Evolutionary conservation across 495 filamentous ascomycete genomes (phyloP), one percentile per base, ranked within the genome.

Genomic region (Daldinia concentrica): DNA sequence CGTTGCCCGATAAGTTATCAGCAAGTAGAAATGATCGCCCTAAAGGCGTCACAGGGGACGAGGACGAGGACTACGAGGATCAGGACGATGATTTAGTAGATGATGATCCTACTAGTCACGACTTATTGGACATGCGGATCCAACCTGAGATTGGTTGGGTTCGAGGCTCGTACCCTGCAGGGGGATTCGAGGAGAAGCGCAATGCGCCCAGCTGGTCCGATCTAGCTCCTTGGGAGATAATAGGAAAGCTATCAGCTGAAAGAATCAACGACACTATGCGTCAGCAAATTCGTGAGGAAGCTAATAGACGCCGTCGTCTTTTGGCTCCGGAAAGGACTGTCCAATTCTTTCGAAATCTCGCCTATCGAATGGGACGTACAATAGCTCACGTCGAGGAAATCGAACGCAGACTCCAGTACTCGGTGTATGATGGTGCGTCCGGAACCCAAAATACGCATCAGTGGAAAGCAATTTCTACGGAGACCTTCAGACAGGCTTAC

Each of bases 341-440:
- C 1, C 76, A 78, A 30, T 78, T 78, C 54, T 71, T 76, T 34
- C 74, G 76, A 29, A 78, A 76, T 11, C 59, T 78, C 32, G 76
- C 76, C 29, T 76, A 66, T 24, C 68, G 76, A 9, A 74, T 76
- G 74, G 76, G 76, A 11, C 66, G 69, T 34, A 78, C 76, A 9
- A 48, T 78, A 39, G 62, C 62, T 36, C 67, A 78, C 55, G 64
- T 59, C 11, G 54, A 62, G 29, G 51, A 62, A 17, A 73, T 78
- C 22, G 62, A 69, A 61, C 22, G 57, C 3, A 63, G 74, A 55
- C 64, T 74, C 32, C 71, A 51, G 50, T 68, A 65, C 59, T 26
- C 67, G 14, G 61, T 4, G 19, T 6, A 55, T 17, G 29, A 48
- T 29, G 34, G 45, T 0, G 8, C 37, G 5, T 4, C 62, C 45